A percentile compares a stretch with the other conserved stretches of the same genome.
These are phyloP conservation scores for Fonsecaea erecta DNA, from an alignment of 2,329 filamentous ascomycete species.

Conservation along the genomic window DNA sequence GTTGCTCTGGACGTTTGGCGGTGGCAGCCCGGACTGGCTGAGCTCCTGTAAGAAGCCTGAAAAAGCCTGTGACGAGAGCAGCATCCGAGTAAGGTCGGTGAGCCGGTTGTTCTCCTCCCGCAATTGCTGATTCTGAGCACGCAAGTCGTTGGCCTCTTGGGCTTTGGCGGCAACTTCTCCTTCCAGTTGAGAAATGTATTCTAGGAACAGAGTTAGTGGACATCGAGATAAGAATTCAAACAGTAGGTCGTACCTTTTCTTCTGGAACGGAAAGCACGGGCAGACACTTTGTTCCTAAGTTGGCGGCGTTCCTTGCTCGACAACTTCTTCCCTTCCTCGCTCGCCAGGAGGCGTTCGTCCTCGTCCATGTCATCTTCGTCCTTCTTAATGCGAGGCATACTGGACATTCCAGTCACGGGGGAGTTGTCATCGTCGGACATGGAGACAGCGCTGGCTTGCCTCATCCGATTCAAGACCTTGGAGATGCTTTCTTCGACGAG, in stretches of 20 bases:
- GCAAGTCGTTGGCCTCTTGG: conserved; percentile 80
- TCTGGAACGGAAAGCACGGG: conserved; percentile 94
- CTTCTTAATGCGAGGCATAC: conserved; percentile 75
- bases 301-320: conserved; percentile 96
- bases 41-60: conserved; percentile 77
- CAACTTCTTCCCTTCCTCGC: conserved; percentile 98
- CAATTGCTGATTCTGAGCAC: conserved; percentile 78
- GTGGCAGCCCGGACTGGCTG: conserved; percentile 61
- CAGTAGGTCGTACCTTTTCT: conserved; percentile 77
- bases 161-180: conserved; percentile 82
- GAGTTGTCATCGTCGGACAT: conserved; percentile 57
- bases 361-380: conserved; percentile 99
- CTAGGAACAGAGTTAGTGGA: conserved; percentile 64
- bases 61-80: conserved; percentile 80
- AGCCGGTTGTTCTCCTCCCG: conserved; percentile 84
- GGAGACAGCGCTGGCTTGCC: conserved; percentile 68
- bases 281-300: conserved; percentile 98
- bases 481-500: conserved; percentile 91
- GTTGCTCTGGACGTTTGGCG: conserved; percentile 46
- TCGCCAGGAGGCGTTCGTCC: conserved; percentile 90
- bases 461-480: conserved; percentile 89
- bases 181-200: conserved; percentile 96
- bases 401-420: conserved; percentile 43
- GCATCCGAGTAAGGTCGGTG: conserved; percentile 77
- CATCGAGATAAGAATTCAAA: conserved; percentile 5